These are phyloP conservation scores for Bolboschoenoplectus hybrid DNA, from an alignment of 202 grass and related monocot species.

Conservation along the genomic window DNA sequence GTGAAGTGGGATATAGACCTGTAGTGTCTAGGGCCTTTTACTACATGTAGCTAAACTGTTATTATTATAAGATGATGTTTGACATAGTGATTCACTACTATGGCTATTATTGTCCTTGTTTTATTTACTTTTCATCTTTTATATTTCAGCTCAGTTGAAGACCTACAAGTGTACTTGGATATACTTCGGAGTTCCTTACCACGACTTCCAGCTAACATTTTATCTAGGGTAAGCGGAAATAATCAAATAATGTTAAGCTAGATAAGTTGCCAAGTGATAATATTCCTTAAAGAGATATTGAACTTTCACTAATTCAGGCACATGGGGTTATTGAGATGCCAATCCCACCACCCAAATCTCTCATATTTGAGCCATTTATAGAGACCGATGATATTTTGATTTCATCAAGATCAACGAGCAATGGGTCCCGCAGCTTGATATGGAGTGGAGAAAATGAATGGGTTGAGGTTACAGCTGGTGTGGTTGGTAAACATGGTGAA, in stretches of 20 bases:
- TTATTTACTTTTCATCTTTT: slow-evolving; percentile 35
- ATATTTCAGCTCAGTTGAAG: slow-evolving; percentile 59
- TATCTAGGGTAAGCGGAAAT: slow-evolving; percentile 67
- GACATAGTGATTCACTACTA: not conserved
- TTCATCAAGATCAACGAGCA: slow-evolving; percentile 56
- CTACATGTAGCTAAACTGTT: not conserved
- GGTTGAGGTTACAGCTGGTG: slow-evolving; percentile 89
- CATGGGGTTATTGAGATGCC: slow-evolving; percentile 99
- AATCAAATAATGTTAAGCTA: not conserved
- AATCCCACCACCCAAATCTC: slow-evolving; percentile 60
- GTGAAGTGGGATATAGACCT: not conserved
- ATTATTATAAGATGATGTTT: not conserved
- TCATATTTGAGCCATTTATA: slow-evolving; percentile 93
- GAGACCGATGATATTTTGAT: slow-evolving; percentile 92
- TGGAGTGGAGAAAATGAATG: slow-evolving; percentile 81
- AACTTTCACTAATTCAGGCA: slow-evolving; percentile 47
- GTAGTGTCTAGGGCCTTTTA: not conserved
- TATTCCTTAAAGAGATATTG: slow-evolving; percentile 22
- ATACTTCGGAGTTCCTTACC: slow-evolving; percentile 57
- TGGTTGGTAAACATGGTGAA: slow-evolving; percentile 70
- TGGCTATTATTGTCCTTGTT: not conserved
- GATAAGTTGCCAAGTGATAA: not conserved
- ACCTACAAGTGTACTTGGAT: slow-evolving; percentile 76
- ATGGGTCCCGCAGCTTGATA: slow-evolving; percentile 50
- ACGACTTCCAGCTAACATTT: slow-evolving; percentile 76